A percentile compares a stretch with the other conserved stretches of the same genome.
These are phyloP conservation scores for Thyridium curvatum DNA, from an alignment of 2,329 filamentous ascomycete genomes.

Conservation along the genomic window DNA sequence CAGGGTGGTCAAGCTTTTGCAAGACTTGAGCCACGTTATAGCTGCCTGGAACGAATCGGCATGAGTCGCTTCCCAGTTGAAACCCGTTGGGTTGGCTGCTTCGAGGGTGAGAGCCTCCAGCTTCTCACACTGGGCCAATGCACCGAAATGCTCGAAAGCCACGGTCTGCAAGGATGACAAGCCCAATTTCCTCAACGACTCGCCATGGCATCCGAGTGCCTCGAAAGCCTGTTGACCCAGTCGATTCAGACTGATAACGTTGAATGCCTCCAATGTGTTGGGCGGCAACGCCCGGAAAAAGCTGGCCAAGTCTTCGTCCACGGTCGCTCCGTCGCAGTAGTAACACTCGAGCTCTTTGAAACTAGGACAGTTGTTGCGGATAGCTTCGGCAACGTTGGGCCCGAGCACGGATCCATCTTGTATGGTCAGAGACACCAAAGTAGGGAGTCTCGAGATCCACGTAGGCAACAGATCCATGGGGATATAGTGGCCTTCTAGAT, in stretches of 20 bases:
- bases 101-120: constrained; percentile 27
- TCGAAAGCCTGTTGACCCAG: constrained; percentile 48
- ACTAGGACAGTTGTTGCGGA: constrained; percentile 51
- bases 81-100: constrained; percentile 6
- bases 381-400: constrained; percentile 43
- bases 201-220: constrained; percentile 39
- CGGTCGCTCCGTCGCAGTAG: constrained; percentile 31
- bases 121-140: constrained; percentile 22
- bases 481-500: constrained; percentile 46
- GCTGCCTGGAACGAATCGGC: constrained; percentile 18
- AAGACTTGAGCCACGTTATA: constrained; percentile 23
- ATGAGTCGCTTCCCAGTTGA: constrained; percentile 12
- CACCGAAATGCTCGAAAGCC: constrained; percentile 19
- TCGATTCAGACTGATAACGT: constrained; percentile 48
- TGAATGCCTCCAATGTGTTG: constrained; percentile 52
- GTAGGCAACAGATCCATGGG: constrained; percentile 42
- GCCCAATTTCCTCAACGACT: constrained; percentile 23
- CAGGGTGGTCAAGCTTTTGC: constrained; percentile 41
- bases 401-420: constrained; percentile 55
- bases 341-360: constrained; percentile 57
- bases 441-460: constrained; percentile 54
- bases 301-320: constrained; percentile 49
- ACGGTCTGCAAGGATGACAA: constrained; percentile 21
- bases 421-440: constrained; percentile 52
- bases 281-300: constrained; percentile 51